Evolutionary conservation across 768 basidiomycete genomes (phyloP).

Genomic region (Mycena epipterygia): DNA sequence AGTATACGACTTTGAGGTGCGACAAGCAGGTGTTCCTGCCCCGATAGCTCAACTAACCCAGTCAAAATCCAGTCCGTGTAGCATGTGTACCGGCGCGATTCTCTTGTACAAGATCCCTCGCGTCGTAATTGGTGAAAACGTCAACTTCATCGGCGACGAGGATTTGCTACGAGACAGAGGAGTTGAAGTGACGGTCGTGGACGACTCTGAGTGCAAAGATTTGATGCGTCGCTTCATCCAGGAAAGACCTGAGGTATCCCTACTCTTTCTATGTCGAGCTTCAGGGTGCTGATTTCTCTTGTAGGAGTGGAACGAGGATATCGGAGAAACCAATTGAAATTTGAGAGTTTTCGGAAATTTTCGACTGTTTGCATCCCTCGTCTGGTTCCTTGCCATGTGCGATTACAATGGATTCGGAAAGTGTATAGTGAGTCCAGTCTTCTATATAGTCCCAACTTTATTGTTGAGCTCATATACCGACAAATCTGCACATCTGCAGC

Average conservation of each 20-base stretch:
- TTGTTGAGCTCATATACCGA: too few relatives aligned
- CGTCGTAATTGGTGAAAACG: slow-evolving; percentile 76
- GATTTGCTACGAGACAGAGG: slow-evolving; percentile 64
- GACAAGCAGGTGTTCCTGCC: slow-evolving; percentile 1
- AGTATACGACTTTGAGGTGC: slow-evolving; percentile 58
- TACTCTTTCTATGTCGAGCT: slow-evolving; percentile 4
- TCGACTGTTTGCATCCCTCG: too few relatives aligned
- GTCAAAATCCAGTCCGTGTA: slow-evolving; percentile 62
- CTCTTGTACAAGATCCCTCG: slow-evolving; percentile 75
- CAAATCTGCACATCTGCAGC: too few relatives aligned
- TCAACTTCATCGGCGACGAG: slow-evolving; percentile 67
- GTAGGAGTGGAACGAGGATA: slow-evolving; percentile 73
- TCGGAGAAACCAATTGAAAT: slow-evolving; percentile 54
- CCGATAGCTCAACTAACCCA: background rate
- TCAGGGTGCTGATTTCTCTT: background rate
- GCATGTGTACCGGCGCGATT: slow-evolving; percentile 76
- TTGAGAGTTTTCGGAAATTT: background rate
- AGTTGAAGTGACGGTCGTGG: slow-evolving; percentile 66
- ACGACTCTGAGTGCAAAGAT: slow-evolving; percentile 64
- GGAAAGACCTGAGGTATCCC: slow-evolving; percentile 64
- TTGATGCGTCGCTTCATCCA: slow-evolving; percentile 71
- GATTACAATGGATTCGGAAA: too few relatives aligned
- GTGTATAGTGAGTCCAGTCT: too few relatives aligned
- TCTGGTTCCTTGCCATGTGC: background rate
- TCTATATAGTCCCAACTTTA: too few relatives aligned